Evolutionary conservation across 768 basidiomycete species (phyloP), one percentile per base, ranked within the genome.

Genomic region (Macrolepiota albuminosa): DNA sequence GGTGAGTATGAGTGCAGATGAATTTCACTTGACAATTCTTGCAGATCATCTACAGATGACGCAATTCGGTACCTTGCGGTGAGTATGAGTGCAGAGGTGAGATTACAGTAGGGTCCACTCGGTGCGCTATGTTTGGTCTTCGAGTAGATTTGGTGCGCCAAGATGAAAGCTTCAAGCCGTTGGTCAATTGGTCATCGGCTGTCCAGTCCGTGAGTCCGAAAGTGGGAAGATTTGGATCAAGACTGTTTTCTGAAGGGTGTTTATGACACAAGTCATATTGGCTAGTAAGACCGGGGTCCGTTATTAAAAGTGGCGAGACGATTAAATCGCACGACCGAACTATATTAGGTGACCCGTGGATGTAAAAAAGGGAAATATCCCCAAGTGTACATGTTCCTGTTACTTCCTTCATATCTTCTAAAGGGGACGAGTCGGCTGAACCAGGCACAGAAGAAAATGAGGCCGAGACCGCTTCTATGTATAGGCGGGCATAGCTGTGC

Each of bases 201-300:
- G 84, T 88, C 89, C 88, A 90, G 63, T 91, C 84, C 9, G 78
- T 64, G 6, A 85, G 66, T 11, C 82, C 80, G 61, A 93, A 86
- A 13, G 69, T 70, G 1, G 90, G 88, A 49, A 88, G 72, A 49
- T 50, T 58, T 2, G 66, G 64, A 60, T 72, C 61, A 31, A 61
- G 37, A 29, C 63, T 66, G 26, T 59, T 48, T 9, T 71, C 61
- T 42, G 69, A 68, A 24, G 82, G 82, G 57, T 83, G 81, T 45
- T 66, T 51, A 66, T 83, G 82, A 6, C 61, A 59, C 21, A 69
- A 54, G 39, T 77, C 63, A 70, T 89, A 89, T 61, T 90, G 88
- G 6, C 71, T 72, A 14, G 76, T 68, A 18, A 95, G 81, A 62
- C 83, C 72, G n/a, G 78, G 79, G 66, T 95, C 94, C 10, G 85